Base-by-base conservation (phyloP, 1,139 yeast species). In the Hyphopichia khmerensis region DNA sequence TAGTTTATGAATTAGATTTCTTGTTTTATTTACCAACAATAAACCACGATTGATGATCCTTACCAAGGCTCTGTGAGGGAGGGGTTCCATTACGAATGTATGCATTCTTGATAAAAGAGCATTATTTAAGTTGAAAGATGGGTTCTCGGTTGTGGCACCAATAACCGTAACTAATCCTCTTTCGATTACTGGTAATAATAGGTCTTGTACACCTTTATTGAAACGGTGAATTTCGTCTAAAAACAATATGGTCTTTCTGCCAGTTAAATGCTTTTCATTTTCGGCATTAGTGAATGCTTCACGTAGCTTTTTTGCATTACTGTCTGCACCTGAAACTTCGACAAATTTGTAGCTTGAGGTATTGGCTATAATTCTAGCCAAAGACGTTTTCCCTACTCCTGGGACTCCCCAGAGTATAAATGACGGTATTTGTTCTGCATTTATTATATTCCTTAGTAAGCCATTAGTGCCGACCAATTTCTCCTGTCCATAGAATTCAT, bases 101-200 rank as follows among this genome's bases (percentile, higher is more conserved):
- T 93, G 86, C 67, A 96, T 85, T 48, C 99, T 70, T 13, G 97
- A 89, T 29, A 93, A 68, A 40, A 93, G 65, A 0, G 99, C 98
- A 54, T 89, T 87, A 55, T 90, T 90, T 36, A 93, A 63, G 43
- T 87, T 89, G 62, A 93, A 95, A 24, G 96, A 87, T 1, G 99
- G 99, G 57, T 95, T 95, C 60, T 93, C 99, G 1, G 99, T 93
- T 0, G 99, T 95, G 8, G 99, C 98, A 1, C 99, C 99, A 42
- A 93, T 82, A 3, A 86, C 73, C 0, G 84, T 78, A 6, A 84
- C 73, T 6, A 73, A 68, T 0, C 91, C 90, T 45, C 77, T 72
- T 56, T 87, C 95, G 24, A 86, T 80, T 43, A 80, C 84, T 0
- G 89, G 89, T 10, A 87, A 66, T 43, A 95, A 79, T 24, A 87